Evolutionary conservation across 2,329 filamentous ascomycete genomes (phyloP).

Genomic region (Dothideomycetidae sp.): DNA sequence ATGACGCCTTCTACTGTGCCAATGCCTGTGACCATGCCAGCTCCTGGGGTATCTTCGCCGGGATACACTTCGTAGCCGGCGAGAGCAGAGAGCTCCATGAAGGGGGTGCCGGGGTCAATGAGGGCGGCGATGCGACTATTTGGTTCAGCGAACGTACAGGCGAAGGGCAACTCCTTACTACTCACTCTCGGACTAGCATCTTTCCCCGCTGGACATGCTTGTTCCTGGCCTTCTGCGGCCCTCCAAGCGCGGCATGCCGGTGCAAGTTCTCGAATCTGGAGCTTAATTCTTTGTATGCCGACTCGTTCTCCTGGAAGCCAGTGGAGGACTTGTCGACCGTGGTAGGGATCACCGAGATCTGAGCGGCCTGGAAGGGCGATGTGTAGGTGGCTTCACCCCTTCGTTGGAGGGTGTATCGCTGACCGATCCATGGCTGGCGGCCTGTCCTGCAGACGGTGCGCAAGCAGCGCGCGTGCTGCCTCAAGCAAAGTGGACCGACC

Average conservation of each 20-base stretch:
- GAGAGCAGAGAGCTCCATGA: conserved; percentile 85
- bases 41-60: conserved; percentile 75
- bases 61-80: conserved; percentile 77
- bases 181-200: conserved; percentile 73
- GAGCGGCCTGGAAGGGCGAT: conserved; percentile 63
- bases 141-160: background rate
- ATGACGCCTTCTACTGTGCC: conserved; percentile 80
- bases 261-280: conserved; percentile 56
- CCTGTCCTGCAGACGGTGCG: conserved; percentile 5
- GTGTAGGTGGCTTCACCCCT: conserved; percentile 52
- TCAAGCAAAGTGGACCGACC: conserved; percentile 5
- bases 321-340: conserved; percentile 61
- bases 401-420: background rate
- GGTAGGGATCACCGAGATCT: conserved; percentile 67
- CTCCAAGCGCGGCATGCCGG: conserved; percentile 46
- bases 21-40: conserved; percentile 83
- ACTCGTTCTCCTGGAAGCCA: conserved; percentile 68
- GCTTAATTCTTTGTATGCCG: conserved; percentile 62
- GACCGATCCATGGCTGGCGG: conserved; percentile 1
- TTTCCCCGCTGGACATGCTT: conserved; percentile 83
- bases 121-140: conserved; percentile 61
- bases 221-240: conserved; percentile 64
- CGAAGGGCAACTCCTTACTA: too few relatives aligned
- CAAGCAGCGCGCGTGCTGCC: conserved; percentile 6
- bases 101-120: conserved; percentile 77